Evolutionary conservation across 805 yeast genomes (phyloP).

Genomic region (Pichia exigua): DNA sequence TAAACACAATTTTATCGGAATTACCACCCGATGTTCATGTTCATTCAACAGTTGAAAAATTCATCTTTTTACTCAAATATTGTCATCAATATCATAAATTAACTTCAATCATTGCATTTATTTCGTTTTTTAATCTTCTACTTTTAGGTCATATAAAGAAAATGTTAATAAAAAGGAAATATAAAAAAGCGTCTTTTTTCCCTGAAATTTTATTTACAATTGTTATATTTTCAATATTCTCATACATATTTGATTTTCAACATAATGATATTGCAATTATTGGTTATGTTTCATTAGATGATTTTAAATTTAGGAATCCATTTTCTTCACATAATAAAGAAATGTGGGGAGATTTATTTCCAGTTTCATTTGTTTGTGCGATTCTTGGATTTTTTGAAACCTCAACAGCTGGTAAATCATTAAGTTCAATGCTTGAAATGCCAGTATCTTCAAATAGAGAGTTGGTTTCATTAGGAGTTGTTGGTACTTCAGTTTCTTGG

Average conservation of each 20-base stretch:
- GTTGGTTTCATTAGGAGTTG: slow-evolving; percentile 77
- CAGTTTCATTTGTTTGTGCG: slow-evolving; percentile 72
- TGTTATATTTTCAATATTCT: slow-evolving; percentile 46
- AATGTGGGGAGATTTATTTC: slow-evolving; percentile 47
- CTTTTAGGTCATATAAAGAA: slow-evolving; percentile 35
- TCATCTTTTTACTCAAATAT: slow-evolving; percentile 47
- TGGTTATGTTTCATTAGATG: slow-evolving; percentile 54
- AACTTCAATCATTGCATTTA: slow-evolving; percentile 54
- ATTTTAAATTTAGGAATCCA: slow-evolving; percentile 51
- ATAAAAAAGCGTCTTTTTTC: slow-evolving; percentile 47
- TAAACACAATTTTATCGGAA: slow-evolving; percentile 38
- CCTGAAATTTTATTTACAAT: slow-evolving; percentile 87
- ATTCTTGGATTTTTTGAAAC: slow-evolving; percentile 88
- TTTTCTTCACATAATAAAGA: slow-evolving; percentile 38
- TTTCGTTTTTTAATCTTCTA: slow-evolving; percentile 40
- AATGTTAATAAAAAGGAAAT: slow-evolving; percentile 25
- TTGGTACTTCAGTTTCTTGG: slow-evolving; percentile 54
- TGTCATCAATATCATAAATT: slow-evolving; percentile 41
- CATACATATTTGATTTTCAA: slow-evolving; percentile 40
- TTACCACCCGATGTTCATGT: slow-evolving; percentile 41
- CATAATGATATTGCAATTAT: slow-evolving; percentile 54
- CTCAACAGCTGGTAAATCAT: slow-evolving; percentile 83
- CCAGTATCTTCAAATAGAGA: slow-evolving; percentile 85
- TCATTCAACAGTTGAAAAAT: slow-evolving; percentile 67
- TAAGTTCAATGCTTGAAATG: slow-evolving; percentile 64